Conservation (phyloP, 2,329 filamentous ascomycete genomes). For the Pseudocercospora macadamiae region DNA sequence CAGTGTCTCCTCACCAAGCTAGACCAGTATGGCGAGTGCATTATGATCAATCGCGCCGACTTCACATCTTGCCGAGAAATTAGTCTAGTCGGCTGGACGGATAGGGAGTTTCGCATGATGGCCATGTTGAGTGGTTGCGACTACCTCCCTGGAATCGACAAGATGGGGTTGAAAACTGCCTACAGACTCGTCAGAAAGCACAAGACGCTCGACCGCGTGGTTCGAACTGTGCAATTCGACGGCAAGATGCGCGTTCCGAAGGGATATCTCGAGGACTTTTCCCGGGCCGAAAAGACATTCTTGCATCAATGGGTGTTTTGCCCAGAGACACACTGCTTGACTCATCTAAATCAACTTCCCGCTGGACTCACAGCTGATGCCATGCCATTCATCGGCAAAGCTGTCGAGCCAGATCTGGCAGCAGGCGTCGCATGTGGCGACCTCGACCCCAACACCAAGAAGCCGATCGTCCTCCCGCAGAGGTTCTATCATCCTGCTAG, state of each 20-base stretch:
- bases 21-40: conserved; percentile 88
- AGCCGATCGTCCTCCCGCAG: conserved; percentile 54
- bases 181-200: conserved; percentile 88
- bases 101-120: conserved; percentile 90
- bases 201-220: conserved; percentile 79
- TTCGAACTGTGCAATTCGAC: conserved; percentile 85
- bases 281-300: conserved; percentile 88
- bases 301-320: conserved; percentile 95
- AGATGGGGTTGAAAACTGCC: conserved; percentile 90
- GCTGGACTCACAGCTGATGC: conserved; percentile 66
- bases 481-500: conserved; percentile 27
- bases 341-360: conserved; percentile 72
- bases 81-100: conserved; percentile 87
- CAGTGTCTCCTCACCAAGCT: conserved; percentile 90
- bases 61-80: conserved; percentile 88
- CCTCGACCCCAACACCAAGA: conserved; percentile 86
- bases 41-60: conserved; percentile 86
- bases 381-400: conserved; percentile 79
- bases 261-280: conserved; percentile 79
- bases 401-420: conserved; percentile 61
- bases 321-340: conserved; percentile 68
- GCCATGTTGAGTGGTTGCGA: conserved; percentile 96
- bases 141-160: conserved; percentile 83
- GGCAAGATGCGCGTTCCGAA: conserved; percentile 80
- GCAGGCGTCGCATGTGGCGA: conserved; percentile 77